These are phyloP conservation scores for Omphalotus guepiniiformis DNA, from an alignment of 768 basidiomycete genomes.

Conservation along the genomic window DNA sequence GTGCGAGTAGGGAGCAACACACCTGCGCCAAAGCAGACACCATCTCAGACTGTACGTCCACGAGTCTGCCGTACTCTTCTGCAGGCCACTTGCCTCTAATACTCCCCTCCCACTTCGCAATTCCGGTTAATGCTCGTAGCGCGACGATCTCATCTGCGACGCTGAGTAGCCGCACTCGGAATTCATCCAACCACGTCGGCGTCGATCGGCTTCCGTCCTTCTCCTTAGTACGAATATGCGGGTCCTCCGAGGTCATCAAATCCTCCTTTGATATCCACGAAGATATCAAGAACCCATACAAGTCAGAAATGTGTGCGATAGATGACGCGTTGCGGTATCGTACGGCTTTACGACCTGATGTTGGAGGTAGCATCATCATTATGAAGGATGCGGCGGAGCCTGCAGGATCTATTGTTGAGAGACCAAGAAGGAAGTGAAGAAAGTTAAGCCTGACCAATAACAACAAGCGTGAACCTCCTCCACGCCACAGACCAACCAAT, in stretches of 20 bases:
- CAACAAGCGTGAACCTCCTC: constrained; percentile 45
- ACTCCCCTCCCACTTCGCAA: constrained; percentile 45
- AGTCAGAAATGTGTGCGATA: constrained; percentile 33
- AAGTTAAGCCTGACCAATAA: constrained; percentile 34
- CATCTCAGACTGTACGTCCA: constrained; percentile 38
- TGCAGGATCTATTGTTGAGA: constrained; percentile 10
- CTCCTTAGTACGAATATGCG: too few species aligned
- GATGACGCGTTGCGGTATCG: constrained; percentile 38
- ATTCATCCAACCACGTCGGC: constrained; percentile 22
- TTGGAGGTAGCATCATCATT: constrained; percentile 50
- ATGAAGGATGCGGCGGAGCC: constrained; percentile 50
- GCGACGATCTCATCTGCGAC: constrained; percentile 29
- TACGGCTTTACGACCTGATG: constrained; percentile 44
- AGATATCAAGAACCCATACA: constrained; percentile 39
- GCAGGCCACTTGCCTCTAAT: constrained; percentile 50
- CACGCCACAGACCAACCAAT: constrained; percentile 51
- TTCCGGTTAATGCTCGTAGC: constrained; percentile 27
- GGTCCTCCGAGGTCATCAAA: too few species aligned
- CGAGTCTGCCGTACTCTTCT: constrained; percentile 39
- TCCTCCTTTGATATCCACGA: constrained; percentile 36
- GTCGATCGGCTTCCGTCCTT: too few species aligned
- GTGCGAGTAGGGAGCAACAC: constrained; percentile 11
- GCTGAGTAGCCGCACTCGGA: constrained; percentile 26
- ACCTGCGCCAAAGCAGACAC: constrained; percentile 35
- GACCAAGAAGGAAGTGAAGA: not conserved